Conservation (phyloP, 192 early-diverging fungal genomes). For the Umbelopsis ramanniana region DNA sequence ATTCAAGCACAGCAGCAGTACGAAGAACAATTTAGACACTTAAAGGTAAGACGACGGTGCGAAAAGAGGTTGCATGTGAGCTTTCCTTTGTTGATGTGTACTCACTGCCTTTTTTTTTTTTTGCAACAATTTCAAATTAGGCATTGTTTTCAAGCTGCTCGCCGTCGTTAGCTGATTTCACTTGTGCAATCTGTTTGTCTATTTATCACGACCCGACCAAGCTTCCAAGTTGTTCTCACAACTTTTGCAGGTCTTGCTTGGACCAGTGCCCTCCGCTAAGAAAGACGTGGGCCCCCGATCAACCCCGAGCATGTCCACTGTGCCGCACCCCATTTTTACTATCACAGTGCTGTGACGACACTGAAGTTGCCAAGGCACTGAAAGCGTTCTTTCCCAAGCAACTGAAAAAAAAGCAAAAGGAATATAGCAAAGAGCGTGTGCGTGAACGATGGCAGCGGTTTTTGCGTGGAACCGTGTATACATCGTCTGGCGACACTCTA, state of each 20-base stretch:
- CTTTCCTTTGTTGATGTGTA: not conserved
- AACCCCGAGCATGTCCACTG: constrained; percentile 16
- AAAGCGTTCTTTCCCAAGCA: constrained; percentile 18
- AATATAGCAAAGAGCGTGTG: constrained; percentile 18
- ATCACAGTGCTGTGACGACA: constrained; percentile 18
- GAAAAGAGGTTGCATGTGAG: not conserved
- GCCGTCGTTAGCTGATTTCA: constrained; percentile 25
- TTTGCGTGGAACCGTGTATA: constrained; percentile 12
- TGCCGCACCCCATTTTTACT: constrained; percentile 20
- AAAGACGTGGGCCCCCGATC: constrained; percentile 8
- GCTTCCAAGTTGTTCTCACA: constrained; percentile 18
- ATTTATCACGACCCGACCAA: constrained; percentile 25
- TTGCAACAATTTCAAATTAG: no score
- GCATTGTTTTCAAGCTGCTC: not conserved
- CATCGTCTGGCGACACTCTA: constrained; percentile 10
- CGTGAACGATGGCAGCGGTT: constrained; percentile 20
- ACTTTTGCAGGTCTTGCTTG: constrained; percentile 22
- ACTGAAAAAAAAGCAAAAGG: constrained; percentile 3
- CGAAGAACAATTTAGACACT: not conserved
- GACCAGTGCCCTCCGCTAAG: constrained; percentile 15
- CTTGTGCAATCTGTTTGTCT: constrained; percentile 22
- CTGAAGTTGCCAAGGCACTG: not conserved
- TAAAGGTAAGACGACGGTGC: not conserved
- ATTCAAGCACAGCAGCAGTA: constrained; percentile 17
- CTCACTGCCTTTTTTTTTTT: no score